Evolutionary conservation across 768 basidiomycete genomes (phyloP).

Genomic region (Termitomyces sp.): DNA sequence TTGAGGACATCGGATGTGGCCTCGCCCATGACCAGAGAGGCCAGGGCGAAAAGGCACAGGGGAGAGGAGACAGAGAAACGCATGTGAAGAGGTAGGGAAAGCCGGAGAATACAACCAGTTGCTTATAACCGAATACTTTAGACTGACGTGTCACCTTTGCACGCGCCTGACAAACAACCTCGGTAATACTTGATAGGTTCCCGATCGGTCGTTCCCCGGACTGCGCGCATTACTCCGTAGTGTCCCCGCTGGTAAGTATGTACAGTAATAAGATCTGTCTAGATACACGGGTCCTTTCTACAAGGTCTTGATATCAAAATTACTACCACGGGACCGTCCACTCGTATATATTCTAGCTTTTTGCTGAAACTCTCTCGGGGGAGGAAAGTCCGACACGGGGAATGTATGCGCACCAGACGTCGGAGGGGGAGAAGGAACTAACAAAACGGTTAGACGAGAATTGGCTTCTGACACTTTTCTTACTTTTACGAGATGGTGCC

Average conservation of each 20-base stretch:
- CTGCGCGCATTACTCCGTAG: slow-evolving; percentile 6
- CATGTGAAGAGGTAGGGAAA: slow-evolving; percentile 42
- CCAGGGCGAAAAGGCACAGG: slow-evolving; percentile 48
- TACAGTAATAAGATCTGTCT: too few relatives aligned
- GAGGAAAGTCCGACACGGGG: slow-evolving; percentile 75
- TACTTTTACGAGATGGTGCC: slow-evolving; percentile 48
- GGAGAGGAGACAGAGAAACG: slow-evolving; percentile 56
- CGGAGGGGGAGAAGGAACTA: slow-evolving; percentile 52
- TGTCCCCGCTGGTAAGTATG: slow-evolving; percentile 4
- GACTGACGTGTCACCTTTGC: slow-evolving; percentile 49
- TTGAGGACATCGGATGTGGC: slow-evolving; percentile 77
- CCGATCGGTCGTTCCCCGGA: slow-evolving; percentile 11
- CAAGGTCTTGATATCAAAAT: slow-evolving; percentile 53
- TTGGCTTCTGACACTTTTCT: slow-evolving; percentile 15
- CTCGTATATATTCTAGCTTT: slow-evolving; percentile 55
- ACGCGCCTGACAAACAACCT: slow-evolving; percentile 15
- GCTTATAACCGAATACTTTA: slow-evolving; percentile 25
- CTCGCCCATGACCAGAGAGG: slow-evolving; percentile 52
- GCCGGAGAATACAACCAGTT: slow-evolving; percentile 7
- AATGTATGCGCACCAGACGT: slow-evolving; percentile 68
- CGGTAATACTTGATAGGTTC: neutral
- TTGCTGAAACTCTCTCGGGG: slow-evolving; percentile 60
- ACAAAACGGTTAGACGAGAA: neutral
- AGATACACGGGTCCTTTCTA: neutral
- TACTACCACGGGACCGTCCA: slow-evolving; percentile 66